Evolutionary conservation across 2,329 filamentous ascomycete species (phyloP).

Genomic region (Fusarium newnesense): DNA sequence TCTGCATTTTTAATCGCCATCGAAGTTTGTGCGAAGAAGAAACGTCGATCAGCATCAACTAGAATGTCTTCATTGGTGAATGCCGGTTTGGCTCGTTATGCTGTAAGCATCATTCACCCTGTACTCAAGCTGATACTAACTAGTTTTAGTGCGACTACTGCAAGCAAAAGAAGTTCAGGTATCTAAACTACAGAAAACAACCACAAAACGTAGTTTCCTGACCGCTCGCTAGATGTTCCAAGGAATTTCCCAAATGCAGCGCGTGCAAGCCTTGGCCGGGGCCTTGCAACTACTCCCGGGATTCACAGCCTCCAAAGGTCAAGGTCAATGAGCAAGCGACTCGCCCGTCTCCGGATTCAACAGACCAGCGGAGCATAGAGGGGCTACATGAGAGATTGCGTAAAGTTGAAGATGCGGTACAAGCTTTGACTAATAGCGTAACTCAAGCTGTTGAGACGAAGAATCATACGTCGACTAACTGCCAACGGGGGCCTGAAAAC

Average conservation of each 20-base stretch:
- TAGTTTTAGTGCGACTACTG: neutral
- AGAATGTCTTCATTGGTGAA: rapidly evolving
- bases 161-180: slow-evolving; percentile 10
- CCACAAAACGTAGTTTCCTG: neutral
- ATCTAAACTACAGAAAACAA: neutral
- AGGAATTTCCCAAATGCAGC: slow-evolving; percentile 5
- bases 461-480: neutral
- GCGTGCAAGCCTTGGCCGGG: slow-evolving; percentile 8
- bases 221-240: neutral
- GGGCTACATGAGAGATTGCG: neutral
- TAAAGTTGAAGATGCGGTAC: neutral
- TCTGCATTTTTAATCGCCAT: no score
- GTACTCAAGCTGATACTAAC: neutral
- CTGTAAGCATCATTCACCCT: neutral
- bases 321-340: rapidly evolving
- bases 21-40: no score
- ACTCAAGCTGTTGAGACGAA: neutral
- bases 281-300: slow-evolving; percentile 2
- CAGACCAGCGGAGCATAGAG: rapidly evolving
- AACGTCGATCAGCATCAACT: no score
- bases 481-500: no score
- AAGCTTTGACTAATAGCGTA: neutral
- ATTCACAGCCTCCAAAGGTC: neutral
- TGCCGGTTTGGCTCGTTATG: neutral
- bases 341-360: no score